A percentile compares a stretch with the other conserved stretches of the same genome.
Conservation (phyloP, 148 eudicot genomes). For the Rheum nobile region DNA sequence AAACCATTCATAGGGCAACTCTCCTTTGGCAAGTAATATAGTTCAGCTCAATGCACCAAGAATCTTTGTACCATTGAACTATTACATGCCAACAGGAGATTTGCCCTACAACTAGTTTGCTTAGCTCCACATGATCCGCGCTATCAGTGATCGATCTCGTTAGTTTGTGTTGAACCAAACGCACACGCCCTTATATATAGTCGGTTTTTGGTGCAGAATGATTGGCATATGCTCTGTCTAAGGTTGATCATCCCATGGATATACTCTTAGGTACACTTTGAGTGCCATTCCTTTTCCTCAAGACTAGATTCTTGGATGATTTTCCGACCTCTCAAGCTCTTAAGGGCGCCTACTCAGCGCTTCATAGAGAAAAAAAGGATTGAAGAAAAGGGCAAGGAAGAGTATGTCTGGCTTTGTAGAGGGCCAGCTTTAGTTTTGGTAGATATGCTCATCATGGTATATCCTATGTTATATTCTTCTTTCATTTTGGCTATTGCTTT, state of each 20-base stretch:
- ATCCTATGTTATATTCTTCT: background rate
- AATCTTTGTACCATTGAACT: background rate
- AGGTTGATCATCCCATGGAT: background rate
- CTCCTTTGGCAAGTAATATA: background rate
- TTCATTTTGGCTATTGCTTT: background rate
- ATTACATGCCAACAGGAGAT: background rate
- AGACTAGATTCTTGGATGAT: background rate
- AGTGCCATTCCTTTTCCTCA: background rate
- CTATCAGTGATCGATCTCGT: background rate
- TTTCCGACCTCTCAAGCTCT: background rate
- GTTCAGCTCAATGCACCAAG: background rate
- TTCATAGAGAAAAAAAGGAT: background rate
- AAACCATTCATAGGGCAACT: constrained; percentile 1
- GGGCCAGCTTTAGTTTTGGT: background rate
- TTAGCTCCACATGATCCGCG: background rate
- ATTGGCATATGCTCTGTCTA: background rate
- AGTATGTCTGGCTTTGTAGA: background rate
- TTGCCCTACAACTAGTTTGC: background rate
- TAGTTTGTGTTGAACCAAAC: background rate
- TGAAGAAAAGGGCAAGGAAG: background rate
- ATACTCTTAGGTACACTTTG: background rate
- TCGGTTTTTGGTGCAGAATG: background rate
- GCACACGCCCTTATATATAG: background rate
- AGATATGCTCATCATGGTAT: background rate
- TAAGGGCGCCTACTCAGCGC: background rate